These are phyloP conservation scores for Termitomyces sp. DNA, from an alignment of 768 basidiomycete species.

Conservation along the genomic window DNA sequence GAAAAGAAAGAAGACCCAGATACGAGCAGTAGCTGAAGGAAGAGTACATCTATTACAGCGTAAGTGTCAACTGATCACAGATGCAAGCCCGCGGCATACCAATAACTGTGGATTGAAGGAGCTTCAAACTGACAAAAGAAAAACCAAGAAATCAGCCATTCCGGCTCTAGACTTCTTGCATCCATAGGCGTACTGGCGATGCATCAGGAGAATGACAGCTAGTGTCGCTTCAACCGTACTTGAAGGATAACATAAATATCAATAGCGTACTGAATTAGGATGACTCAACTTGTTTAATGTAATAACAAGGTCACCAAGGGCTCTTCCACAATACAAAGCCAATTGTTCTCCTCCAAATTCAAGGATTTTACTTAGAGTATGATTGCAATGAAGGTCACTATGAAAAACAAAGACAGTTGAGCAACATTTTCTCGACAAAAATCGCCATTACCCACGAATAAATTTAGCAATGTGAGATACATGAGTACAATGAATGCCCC, in stretches of 20 bases:
- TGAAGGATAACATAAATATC: neutral
- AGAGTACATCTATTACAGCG: slow-evolving; percentile 46
- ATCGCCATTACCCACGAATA: slow-evolving; percentile 7
- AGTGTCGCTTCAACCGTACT: slow-evolving; percentile 47
- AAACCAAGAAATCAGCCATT: neutral
- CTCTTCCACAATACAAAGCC: slow-evolving; percentile 42
- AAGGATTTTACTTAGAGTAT: slow-evolving; percentile 44
- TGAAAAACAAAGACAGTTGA: neutral
- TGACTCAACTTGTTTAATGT: slow-evolving; percentile 43
- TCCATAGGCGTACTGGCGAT: slow-evolving; percentile 39
- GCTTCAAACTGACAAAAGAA: slow-evolving; percentile 37
- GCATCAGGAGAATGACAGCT: slow-evolving; percentile 39
- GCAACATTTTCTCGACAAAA: neutral
- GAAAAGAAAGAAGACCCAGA: slow-evolving; percentile 64
- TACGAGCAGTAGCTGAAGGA: slow-evolving; percentile 66
- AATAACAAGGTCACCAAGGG: slow-evolving; percentile 47
- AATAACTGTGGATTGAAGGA: slow-evolving; percentile 64
- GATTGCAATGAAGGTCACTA: slow-evolving; percentile 44
- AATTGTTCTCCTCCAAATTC: slow-evolving; percentile 50
- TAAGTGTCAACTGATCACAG: neutral
- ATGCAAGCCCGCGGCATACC: slow-evolving; percentile 29
- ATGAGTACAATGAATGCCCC: slow-evolving; percentile 30
- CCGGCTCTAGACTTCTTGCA: neutral
- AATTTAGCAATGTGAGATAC: slow-evolving; percentile 20
- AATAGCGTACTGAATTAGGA: neutral